A percentile compares a stretch with the other conserved stretches of the same genome.
phyloP scores from a whole-genome alignment of 169 alveolate genomes.

The Plasmodium blacklocki region DNA sequence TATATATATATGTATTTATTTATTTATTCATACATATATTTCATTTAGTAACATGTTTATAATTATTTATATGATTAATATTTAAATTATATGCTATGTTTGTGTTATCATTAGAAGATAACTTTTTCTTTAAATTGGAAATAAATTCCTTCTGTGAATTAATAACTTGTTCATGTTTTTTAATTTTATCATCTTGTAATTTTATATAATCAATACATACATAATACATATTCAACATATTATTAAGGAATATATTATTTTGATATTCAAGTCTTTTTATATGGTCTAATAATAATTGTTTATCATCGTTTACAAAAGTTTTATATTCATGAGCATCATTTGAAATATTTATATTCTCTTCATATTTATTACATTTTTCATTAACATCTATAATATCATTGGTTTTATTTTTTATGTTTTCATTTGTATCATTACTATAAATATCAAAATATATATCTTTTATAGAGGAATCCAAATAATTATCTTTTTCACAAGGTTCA shows the following conservation, averaged over 20 bases:
- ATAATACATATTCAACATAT: conserved; percentile 69
- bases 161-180: conserved; percentile 53
- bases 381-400: too few species aligned
- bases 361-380: neutral
- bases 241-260: conserved; percentile 67
- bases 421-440: neutral
- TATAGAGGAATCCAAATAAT: conserved; percentile 8
- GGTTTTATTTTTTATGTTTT: neutral
- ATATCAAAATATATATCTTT: conserved; percentile 60
- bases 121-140: conserved; percentile 16
- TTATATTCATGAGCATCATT: neutral
- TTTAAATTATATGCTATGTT: conserved; percentile 6
- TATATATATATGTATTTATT: neutral
- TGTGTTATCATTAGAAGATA: conserved; percentile 41
- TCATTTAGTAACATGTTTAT: too few species aligned
- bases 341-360: conserved; percentile 1
- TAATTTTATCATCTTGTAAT: conserved; percentile 74
- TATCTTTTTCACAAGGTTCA: neutral
- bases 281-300: conserved; percentile 42
- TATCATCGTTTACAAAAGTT: conserved; percentile 18
- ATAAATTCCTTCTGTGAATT: conserved; percentile 43
- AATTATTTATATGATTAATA: neutral
- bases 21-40: too few species aligned
- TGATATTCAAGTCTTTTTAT: conserved; percentile 74
- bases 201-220: conserved; percentile 70